A percentile compares a stretch with the other conserved stretches of the same genome.
phyloP scores from a whole-genome alignment of 176 grass and related monocot genomes.

The Musa acuminata region DNA sequence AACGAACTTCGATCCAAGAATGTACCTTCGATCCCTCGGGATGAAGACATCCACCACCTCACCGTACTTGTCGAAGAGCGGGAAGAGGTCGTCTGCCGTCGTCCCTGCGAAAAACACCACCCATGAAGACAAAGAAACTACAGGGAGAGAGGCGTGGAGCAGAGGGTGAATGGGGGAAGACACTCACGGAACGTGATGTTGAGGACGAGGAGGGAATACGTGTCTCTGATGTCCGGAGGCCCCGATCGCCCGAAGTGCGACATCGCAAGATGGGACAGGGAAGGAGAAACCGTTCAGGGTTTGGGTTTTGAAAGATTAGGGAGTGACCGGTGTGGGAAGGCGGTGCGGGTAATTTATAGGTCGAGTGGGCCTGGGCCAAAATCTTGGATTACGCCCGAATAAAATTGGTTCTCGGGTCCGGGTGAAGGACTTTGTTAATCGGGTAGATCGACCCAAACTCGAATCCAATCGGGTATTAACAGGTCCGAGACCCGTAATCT shows the following conservation, averaged over 20 bases:
- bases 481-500: too few relatives aligned
- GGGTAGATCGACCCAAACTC: too few relatives aligned
- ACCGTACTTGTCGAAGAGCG: constrained; percentile 84
- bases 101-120: constrained; percentile 35
- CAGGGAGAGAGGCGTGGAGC: neutral
- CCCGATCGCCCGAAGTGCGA: constrained; percentile 87
- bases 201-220: constrained; percentile 87
- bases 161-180: neutral
- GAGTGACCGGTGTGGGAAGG: too few relatives aligned
- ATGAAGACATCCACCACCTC: constrained; percentile 93
- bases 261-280: constrained; percentile 27
- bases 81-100: constrained; percentile 78
- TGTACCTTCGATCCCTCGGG: constrained; percentile 69
- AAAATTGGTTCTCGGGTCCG: too few relatives aligned
- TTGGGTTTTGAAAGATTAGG: constrained; percentile 2
- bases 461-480: too few relatives aligned
- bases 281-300: constrained; percentile 17
- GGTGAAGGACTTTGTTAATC: too few relatives aligned
- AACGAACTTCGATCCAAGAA: neutral
- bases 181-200: constrained; percentile 78
- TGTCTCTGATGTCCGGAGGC: constrained; percentile 73
- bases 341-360: too few relatives aligned
- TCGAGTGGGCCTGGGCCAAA: too few relatives aligned
- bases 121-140: neutral
- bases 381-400: too few relatives aligned